Base-by-base conservation (phyloP, 257 asterid genomes). In the Rubia yunnanensis region DNA sequence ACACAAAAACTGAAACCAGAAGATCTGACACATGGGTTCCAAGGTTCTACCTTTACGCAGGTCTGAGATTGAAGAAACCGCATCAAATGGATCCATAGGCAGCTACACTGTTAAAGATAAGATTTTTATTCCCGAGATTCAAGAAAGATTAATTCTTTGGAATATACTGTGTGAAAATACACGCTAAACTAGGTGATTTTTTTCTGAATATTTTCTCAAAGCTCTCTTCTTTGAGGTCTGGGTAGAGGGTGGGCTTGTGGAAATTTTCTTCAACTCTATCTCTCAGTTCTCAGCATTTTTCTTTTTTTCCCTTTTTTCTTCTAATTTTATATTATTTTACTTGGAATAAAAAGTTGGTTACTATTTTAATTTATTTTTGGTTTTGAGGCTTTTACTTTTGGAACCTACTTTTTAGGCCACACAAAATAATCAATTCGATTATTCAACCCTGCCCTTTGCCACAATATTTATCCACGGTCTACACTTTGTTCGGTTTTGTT, bases 41-140 rank as follows among this genome's bases (percentile, higher is more conserved):
- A 20, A 41, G 77, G 49, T 66, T 64, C 68, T 58, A 90, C 96
- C 96, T 85, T 82, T 74, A 27, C 83, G 86, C 39, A 84, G 91
- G 77, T 81, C 79, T 36, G 67, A 57, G 36, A 66, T 68, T 73
- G 85, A 82, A 67, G 77, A 76, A 46, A 76, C 73, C 83, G 78
- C 73, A 72, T 76, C 83, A 71, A 70, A 71, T 48, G 64, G 77
- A 78, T 82, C 95, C 91, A 86, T 86, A 48, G 44, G 60, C 82
- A 27, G 44, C 44, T 48, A 39, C 79, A 68, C 67, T 69, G 46
- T 44, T 52, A 59, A 59, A 68, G 73, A 58, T 71, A 63, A 76
- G 74, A 44, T 44, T 72, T 73, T 73, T 54, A 26, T 22, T 10
- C 30, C 58, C 23, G 48, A 75, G 72, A 73, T 79, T 73, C 67